phyloP scores from a whole-genome alignment of 805 yeast species.

The Lipomyces orientalis region DNA sequence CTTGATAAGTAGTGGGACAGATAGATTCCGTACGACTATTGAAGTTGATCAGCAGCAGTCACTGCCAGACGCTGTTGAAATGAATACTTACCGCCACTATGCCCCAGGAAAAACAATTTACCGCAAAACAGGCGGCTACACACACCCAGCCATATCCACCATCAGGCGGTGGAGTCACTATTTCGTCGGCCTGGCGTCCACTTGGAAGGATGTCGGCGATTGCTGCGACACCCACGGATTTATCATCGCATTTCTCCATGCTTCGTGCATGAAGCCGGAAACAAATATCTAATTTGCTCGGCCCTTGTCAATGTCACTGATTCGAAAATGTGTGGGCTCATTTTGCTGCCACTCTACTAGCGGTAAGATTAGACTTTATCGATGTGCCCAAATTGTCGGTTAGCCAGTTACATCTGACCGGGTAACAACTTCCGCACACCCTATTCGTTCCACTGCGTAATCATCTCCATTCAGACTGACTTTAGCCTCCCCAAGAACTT shows the following conservation, averaged over 20 bases:
- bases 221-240: background rate
- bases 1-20: constrained; percentile 8
- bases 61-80: background rate
- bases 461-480: no score
- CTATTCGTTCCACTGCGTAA: no score
- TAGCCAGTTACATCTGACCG: no score
- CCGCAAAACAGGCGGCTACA: constrained; percentile 8
- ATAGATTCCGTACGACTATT: constrained; percentile 10
- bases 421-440: no score
- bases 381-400: no score
- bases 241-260: background rate
- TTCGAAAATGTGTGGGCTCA: no score
- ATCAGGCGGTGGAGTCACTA: constrained; percentile 3
- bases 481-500: no score
- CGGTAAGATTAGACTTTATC: no score
- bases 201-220: background rate
- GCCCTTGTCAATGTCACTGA: no score
- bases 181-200: background rate
- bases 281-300: no score
- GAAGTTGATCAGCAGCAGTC: background rate
- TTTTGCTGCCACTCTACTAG: no score
- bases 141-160: constrained; percentile 41
- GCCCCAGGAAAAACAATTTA: constrained; percentile 9
- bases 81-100: constrained; percentile 1
- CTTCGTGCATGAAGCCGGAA: background rate